These are phyloP conservation scores for Solanum chiquidenum DNA, from an alignment of 257 asterid species.

Conservation along the genomic window DNA sequence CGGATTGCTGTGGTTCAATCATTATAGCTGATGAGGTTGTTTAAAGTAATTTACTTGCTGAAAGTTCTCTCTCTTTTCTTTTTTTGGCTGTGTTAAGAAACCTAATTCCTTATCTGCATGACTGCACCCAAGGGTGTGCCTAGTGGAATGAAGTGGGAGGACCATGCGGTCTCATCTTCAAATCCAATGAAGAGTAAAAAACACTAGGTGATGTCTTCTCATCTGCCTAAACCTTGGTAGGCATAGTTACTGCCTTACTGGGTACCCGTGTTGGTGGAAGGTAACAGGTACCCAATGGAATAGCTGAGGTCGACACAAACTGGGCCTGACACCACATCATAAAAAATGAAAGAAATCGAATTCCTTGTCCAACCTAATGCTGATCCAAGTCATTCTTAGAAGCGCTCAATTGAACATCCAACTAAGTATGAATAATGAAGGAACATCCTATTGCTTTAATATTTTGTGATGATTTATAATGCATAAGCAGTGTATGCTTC, in stretches of 20 bases:
- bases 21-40: background rate
- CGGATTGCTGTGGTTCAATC: background rate
- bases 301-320: background rate
- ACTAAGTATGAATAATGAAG: background rate
- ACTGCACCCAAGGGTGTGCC: background rate
- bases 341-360: background rate
- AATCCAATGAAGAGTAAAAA: background rate
- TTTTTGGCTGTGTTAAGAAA: background rate
- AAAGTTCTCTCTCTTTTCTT: background rate
- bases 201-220: background rate
- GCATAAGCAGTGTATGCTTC: background rate
- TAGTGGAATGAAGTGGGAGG: background rate
- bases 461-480: background rate
- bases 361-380: background rate
- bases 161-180: background rate
- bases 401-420: background rate
- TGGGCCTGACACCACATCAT: background rate
- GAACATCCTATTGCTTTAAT: background rate
- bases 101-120: background rate
- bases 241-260: background rate
- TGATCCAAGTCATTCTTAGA: background rate
- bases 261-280: background rate
- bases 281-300: background rate
- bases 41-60: background rate
- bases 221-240: background rate